Conservation (phyloP, 2,329 filamentous ascomycete species). For the Aspergillus fumigatus region DNA sequence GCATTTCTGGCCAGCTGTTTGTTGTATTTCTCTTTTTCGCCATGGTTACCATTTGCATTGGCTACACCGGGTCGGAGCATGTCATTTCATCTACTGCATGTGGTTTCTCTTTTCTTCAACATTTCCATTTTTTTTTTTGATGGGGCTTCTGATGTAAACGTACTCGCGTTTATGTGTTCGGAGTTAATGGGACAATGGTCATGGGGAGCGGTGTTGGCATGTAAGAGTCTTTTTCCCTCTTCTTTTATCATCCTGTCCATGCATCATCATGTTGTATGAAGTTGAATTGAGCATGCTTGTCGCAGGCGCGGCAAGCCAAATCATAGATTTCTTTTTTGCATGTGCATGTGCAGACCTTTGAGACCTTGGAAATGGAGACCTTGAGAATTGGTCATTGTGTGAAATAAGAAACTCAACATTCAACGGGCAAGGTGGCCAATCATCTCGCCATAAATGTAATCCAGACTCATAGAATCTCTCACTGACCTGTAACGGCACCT, state of each 20-base stretch:
- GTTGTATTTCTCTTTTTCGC: conserved; percentile 7
- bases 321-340: conserved; percentile 2
- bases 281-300: not conserved
- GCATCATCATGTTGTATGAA: not conserved
- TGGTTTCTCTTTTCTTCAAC: conserved; percentile 1
- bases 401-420: not conserved
- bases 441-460: not conserved
- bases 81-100: conserved; percentile 6
- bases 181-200: not conserved
- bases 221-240: not conserved
- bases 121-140: not conserved
- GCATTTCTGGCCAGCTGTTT: not conserved
- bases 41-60: conserved; percentile 11
- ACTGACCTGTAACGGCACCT: conserved; percentile 35
- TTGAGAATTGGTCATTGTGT: not conserved
- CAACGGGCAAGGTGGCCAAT: not conserved
- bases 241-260: not conserved
- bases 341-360: not conserved
- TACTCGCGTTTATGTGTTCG: not conserved
- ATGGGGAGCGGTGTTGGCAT: not conserved
- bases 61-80: conserved; percentile 4
- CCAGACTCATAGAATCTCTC: not conserved
- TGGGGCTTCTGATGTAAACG: not conserved
- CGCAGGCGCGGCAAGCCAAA: not conserved
- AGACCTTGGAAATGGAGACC: not conserved